These are phyloP conservation scores for Acephala macrosclerotiorum DNA, from an alignment of 2,329 filamentous ascomycete genomes.

Conservation along the genomic window DNA sequence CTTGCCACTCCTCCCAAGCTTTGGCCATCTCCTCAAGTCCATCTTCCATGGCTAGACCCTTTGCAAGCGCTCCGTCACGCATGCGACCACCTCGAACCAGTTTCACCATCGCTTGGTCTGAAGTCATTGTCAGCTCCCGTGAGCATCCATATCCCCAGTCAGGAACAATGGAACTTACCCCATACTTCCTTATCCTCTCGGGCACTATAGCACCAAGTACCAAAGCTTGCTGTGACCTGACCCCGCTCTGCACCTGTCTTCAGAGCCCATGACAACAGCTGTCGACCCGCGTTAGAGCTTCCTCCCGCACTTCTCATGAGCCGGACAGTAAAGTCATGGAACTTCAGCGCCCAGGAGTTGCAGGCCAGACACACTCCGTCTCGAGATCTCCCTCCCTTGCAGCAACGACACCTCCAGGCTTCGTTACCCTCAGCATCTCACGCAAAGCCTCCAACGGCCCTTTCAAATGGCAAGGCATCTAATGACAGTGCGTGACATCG, in stretches of 20 bases:
- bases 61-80: constrained; percentile 15
- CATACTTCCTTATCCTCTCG: constrained; percentile 33
- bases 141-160: constrained; percentile 27
- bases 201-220: constrained; percentile 34
- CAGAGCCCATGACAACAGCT: constrained; percentile 43
- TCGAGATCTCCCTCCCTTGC: constrained; percentile 48
- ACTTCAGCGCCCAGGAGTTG: constrained; percentile 39
- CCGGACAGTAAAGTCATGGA: constrained; percentile 35
- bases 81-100: neutral
- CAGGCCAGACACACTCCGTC: constrained; percentile 44
- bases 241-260: constrained; percentile 34
- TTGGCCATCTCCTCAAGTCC: constrained; percentile 40
- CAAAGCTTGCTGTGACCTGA: constrained; percentile 32
- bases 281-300: constrained; percentile 36
- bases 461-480: constrained; percentile 63
- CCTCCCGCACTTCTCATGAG: constrained; percentile 36
- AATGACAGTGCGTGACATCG: constrained; percentile 65
- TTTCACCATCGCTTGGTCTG: constrained; percentile 30
- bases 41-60: constrained; percentile 32
- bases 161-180: constrained; percentile 30
- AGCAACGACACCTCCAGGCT: constrained; percentile 60
- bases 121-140: neutral
- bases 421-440: constrained; percentile 62
- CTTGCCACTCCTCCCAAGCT: constrained; percentile 39
- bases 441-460: constrained; percentile 57